Base-by-base conservation (phyloP, 2,329 filamentous ascomycete species). In the Curvularia eragrostidis region DNA sequence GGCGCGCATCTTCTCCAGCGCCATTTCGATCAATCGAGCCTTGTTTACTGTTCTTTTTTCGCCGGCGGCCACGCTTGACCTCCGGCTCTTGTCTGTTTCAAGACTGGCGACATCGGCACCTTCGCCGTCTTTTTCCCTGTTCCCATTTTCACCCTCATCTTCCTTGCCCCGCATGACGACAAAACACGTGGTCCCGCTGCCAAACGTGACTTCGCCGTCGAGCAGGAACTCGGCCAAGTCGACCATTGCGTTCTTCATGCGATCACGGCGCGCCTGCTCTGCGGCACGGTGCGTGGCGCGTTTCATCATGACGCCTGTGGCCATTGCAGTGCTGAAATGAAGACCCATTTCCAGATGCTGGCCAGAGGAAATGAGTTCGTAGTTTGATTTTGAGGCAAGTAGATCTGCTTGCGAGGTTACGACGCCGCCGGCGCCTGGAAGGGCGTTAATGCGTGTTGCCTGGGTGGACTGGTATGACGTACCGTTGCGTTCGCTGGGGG, bases 271-370 rank as follows among this genome's bases (percentile, higher is more conserved):
- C 12, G 70, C 70, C n/a, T 72, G 70, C 54, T 72, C 70, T 2
- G 70, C 70, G 1, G 70, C 70, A 2, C 70, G 70, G 52, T 72
- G 70, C 5, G 68, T 72, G 0, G 70, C 70, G 39, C 70, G 67
- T 58, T 70, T 70, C 70, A 72, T 72, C 70, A 72, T 72, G 12
- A 72, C 68, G 42, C 70, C 70, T 0, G 70, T 70, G 15, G 70
- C 68, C 70, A 72, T 72, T 54, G 70, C 68, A 30, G 68, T 70
- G 54, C 68, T 71, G 48, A 72, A 72, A 54, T 72, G 70, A 24
- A 72, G 46, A 7, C 70, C 70, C 70, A 72, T 72, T 56, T 72
- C 70, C 7, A 71, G 56, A 42, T 72, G 70, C 36, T 71, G 66
- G 48, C 70, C 70, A 1, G 63, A 65, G 19, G 68, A 70, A 10